Evolutionary conservation across 768 basidiomycete species (phyloP).

Genomic region (Suillus subalutaceus): DNA sequence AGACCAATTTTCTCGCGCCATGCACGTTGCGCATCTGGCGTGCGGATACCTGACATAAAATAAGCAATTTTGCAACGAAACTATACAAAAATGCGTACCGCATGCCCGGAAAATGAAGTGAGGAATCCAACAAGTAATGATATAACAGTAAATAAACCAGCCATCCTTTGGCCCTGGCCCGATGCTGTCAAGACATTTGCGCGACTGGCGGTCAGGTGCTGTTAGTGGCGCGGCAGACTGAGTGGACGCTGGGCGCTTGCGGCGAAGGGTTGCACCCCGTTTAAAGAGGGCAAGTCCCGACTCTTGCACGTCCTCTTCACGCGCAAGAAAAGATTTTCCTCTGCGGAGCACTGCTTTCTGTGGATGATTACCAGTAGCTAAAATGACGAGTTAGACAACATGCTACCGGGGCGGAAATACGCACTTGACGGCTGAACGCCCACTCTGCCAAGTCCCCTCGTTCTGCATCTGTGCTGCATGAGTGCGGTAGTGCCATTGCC

Average conservation of each 20-base stretch:
- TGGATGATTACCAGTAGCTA: conserved; percentile 83
- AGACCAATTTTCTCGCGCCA: conserved; percentile 99
- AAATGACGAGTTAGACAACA: conserved; percentile 10
- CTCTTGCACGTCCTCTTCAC: conserved; percentile 91
- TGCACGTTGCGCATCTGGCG: conserved; percentile 91
- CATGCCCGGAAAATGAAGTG: conserved; percentile 72
- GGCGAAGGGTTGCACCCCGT: conserved; percentile 76
- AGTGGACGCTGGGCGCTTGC: conserved; percentile 58
- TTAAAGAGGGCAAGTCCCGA: conserved; percentile 93
- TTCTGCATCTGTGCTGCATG: conserved; percentile 81
- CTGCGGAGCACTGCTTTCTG: conserved; percentile 60
- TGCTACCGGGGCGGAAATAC: conserved; percentile 35
- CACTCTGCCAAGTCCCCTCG: conserved; percentile 60
- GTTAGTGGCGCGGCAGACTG: conserved; percentile 42
- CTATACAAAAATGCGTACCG: conserved; percentile 50
- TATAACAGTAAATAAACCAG: conserved; percentile 94
- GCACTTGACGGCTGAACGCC: conserved; percentile 82
- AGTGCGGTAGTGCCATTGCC: conserved; percentile 91
- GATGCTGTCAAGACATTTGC: conserved; percentile 68
- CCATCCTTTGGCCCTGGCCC: conserved; percentile 88
- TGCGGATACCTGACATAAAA: conserved; percentile 67
- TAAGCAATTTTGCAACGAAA: conserved; percentile 14
- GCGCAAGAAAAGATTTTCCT: conserved; percentile 85
- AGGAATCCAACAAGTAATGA: conserved; percentile 86
- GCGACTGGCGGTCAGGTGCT: conserved; percentile 38